A percentile compares a stretch with the other conserved stretches of the same genome.
Evolutionary conservation across 805 yeast species (phyloP).

Genomic region (Wickerhamiella vanderwaltii): DNA sequence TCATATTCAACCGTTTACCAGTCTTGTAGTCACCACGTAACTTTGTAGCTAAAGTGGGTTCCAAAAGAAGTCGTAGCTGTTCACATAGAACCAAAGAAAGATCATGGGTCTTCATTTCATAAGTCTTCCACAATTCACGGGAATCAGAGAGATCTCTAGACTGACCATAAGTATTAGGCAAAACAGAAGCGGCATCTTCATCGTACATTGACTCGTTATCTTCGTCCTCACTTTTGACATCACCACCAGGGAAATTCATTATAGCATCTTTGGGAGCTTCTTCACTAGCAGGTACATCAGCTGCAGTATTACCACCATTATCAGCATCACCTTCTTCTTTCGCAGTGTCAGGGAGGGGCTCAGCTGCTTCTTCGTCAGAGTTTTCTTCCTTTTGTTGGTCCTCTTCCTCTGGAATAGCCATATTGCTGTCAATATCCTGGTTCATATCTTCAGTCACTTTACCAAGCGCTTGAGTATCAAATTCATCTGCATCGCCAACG

Average conservation of each 20-base stretch:
- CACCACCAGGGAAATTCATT: conserved; percentile 23
- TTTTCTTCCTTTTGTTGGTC: conserved; percentile 22
- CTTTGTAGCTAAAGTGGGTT: conserved; percentile 94
- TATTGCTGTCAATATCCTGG: conserved; percentile 51
- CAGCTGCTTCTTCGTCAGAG: conserved; percentile 19
- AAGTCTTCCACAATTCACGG: conserved; percentile 64
- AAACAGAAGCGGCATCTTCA: neutral
- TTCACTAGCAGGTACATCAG: conserved; percentile 18
- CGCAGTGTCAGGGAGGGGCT: conserved; percentile 13
- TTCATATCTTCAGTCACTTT: conserved; percentile 50
- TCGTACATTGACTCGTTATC: conserved; percentile 11
- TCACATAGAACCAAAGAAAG: conserved; percentile 80
- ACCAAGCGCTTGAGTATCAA: conserved; percentile 86
- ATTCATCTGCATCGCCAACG: conserved; percentile 49
- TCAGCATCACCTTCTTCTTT: conserved; percentile 23
- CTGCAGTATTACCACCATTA: conserved; percentile 18
- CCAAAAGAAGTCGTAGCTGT: conserved; percentile 81
- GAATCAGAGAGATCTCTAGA: conserved; percentile 37
- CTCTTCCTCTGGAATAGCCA: conserved; percentile 30
- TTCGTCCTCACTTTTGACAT: conserved; percentile 14
- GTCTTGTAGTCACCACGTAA: conserved; percentile 91
- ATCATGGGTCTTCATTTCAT: conserved; percentile 79
- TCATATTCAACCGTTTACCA: conserved; percentile 94
- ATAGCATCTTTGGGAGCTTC: conserved; percentile 18
- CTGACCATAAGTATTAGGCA: neutral